Conservation (phyloP, 495 filamentous ascomycete genomes). For the Darksidea phi region DNA sequence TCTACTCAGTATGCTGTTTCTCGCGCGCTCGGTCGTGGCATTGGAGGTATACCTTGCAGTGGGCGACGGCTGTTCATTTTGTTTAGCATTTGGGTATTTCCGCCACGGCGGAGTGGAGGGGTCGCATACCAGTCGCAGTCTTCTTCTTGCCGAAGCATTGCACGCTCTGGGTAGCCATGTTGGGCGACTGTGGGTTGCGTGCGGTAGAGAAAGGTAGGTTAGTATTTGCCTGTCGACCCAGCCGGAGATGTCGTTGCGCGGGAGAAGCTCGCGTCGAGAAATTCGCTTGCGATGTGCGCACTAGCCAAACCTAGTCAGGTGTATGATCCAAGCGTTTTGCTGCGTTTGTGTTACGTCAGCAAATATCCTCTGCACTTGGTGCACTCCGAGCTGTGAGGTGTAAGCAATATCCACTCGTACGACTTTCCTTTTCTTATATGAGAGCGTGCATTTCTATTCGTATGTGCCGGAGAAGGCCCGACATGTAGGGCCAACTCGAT, state of each 20-base stretch:
- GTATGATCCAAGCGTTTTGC: constrained; percentile 12
- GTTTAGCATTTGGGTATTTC: constrained; percentile 24
- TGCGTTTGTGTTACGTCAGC: background rate
- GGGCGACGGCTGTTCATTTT: constrained; percentile 67
- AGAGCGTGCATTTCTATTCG: too few relatives aligned
- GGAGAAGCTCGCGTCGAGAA: constrained; percentile 7
- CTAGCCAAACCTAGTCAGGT: constrained; percentile 4
- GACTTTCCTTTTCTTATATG: too few relatives aligned
- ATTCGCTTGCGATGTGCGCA: constrained; percentile 18
- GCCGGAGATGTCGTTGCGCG: constrained; percentile 13
- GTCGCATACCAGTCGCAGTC: constrained; percentile 43
- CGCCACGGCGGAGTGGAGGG: background rate
- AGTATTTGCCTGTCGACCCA: background rate
- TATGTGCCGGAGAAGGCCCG: background rate
- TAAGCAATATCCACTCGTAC: too few relatives aligned
- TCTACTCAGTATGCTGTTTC: constrained; percentile 38
- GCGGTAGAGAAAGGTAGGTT: constrained; percentile 23
- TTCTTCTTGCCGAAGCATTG: constrained; percentile 82
- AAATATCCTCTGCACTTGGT: background rate
- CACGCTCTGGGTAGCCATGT: constrained; percentile 55
- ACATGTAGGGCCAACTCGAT: too few relatives aligned
- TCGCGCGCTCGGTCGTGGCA: background rate
- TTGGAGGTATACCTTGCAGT: constrained; percentile 75
- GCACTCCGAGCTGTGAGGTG: too few relatives aligned
- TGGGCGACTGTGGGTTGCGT: constrained; percentile 29